Evolutionary conservation across 768 basidiomycete genomes (phyloP), one percentile per base, ranked within the genome.

Genomic region (Gymnopilus dilepis): DNA sequence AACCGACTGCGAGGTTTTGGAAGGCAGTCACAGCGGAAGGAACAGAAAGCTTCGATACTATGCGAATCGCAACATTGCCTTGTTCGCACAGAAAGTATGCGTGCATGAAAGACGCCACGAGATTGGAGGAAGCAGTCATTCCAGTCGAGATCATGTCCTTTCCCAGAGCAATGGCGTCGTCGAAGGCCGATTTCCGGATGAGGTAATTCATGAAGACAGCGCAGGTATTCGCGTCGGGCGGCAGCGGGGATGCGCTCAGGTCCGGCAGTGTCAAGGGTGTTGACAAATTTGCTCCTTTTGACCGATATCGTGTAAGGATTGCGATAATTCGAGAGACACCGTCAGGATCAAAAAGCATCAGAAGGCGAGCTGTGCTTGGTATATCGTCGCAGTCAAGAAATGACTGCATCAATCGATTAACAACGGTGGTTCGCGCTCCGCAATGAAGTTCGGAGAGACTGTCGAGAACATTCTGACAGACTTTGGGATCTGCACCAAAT

Each of bases 401-500:
- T 40, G 87, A 79, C 63, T 84, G 84, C 43, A 92, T 78, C n/a
- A 93, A 75, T 61, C 81, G 81, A 79, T 94, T 94, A 70, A 93
- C 69, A n/a, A 86, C 79, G 28, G 73, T 71, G n/a, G 86, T 84
- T 40, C 84, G 80, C 1, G 75, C 73, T 3, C 64, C 72, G 13
- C 65, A 66, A 61, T 77, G 75, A 60, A 87, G 70, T 22, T 74
- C 68, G 37, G 67, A 74, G 41, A 93, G 69, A 26, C 76, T 76
- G 31, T 78, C 75, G 60, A 90, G 67, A 1, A 85, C 84, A 54
- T 77, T 80, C 41, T 75, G 70, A 66, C 86, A 81, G 24, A 92
- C 83, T 58, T 82, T 74, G 8, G 68, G 65, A 67, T 91, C 86
- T 26, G 78, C 74, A 13, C 91, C 91, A 43, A 91, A 73, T 37